Evolutionary conservation across 495 filamentous ascomycete genomes (phyloP), one percentile per base, ranked within the genome.

Genomic region (Trichoderma orchidacearum): DNA sequence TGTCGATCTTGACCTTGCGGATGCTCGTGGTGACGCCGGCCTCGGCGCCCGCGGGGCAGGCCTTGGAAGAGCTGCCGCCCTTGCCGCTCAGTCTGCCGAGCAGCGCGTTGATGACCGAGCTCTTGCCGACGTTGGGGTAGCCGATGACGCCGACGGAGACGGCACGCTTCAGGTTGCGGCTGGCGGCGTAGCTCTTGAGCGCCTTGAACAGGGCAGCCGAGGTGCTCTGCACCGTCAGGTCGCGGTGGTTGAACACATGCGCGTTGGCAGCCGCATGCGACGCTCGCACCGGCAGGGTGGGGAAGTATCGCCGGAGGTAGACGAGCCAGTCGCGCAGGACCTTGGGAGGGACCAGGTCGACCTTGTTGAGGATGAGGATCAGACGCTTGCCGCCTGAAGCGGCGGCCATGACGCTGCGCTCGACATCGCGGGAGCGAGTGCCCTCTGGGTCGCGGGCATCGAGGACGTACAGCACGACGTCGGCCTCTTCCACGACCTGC

Each of bases 81-180:
- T 63, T 69, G 57, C 84, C 82, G 59, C 87, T 85, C 30, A 96
- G 72, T 48, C 89, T 85, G 30, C 88, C 84, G 4, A 86, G 86
- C 32, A 97, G 84, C 8, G 89, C 86, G 68, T 97, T 97, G 79
- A 97, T 95, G 59, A 97, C 88, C 50, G 90, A 95, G 15, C 89
- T 95, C 71, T 97, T 97, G 68, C 92, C 92, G 59, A 96, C 92
- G 70, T 97, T 97, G 58, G 92, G 92, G 72, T 96, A 96, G 38
- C 92, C 92, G 64, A 97, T 91, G 50, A 97, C 85, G 61, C 92
- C 92, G 56, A 97, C 91, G 45, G 85, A 89, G 65, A 93, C 83
- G 54, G 91, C 84, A 50, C 92, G 85, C 75, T 94, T 94, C 60
- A 96, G 75, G 61, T 90, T 83, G 70, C 85, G 86, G 57, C 79